phyloP scores from a whole-genome alignment of 2,329 filamentous ascomycete genomes.

The Aspergillus thermomutatus region DNA sequence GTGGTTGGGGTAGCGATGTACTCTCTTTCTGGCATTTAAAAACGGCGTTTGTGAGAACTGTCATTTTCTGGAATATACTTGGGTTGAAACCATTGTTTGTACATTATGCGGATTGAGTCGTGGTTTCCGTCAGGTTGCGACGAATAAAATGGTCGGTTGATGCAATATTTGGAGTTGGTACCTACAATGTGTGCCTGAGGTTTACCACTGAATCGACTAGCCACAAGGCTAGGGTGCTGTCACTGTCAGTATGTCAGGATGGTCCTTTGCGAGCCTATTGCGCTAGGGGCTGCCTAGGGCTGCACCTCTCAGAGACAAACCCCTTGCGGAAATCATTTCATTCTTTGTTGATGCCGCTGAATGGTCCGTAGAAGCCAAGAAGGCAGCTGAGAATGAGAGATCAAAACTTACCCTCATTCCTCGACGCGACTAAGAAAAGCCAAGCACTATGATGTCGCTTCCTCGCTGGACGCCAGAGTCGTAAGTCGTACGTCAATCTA shows the following conservation, averaged over 20 bases:
- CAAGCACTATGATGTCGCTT: not conserved
- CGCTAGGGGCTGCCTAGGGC: too few relatives aligned
- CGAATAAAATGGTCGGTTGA: not conserved
- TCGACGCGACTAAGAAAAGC: not conserved
- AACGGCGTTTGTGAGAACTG: slow-evolving; percentile 15
- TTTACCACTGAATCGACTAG: not conserved
- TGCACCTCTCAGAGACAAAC: not conserved
- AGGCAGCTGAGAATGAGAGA: not conserved
- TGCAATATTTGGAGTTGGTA: not conserved
- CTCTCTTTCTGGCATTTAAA: slow-evolving; percentile 21
- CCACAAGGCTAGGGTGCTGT: not conserved
- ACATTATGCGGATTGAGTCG: slow-evolving; percentile 15
- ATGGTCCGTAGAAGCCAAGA: not conserved
- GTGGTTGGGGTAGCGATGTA: not conserved
- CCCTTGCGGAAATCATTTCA: not conserved
- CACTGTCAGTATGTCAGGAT: not conserved
- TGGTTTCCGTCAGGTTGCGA: slow-evolving; percentile 2
- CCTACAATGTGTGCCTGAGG: not conserved
- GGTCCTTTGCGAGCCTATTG: not conserved
- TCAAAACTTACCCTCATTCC: not conserved
- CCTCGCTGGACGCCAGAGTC: not conserved
- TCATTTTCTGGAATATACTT: slow-evolving; percentile 13
- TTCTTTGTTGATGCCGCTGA: not conserved
- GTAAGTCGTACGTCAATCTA: too few relatives aligned
- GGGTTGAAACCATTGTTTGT: slow-evolving; percentile 12